Conservation (phyloP, 495 filamentous ascomycete species). For the Elasticomyces elasticus region DNA sequence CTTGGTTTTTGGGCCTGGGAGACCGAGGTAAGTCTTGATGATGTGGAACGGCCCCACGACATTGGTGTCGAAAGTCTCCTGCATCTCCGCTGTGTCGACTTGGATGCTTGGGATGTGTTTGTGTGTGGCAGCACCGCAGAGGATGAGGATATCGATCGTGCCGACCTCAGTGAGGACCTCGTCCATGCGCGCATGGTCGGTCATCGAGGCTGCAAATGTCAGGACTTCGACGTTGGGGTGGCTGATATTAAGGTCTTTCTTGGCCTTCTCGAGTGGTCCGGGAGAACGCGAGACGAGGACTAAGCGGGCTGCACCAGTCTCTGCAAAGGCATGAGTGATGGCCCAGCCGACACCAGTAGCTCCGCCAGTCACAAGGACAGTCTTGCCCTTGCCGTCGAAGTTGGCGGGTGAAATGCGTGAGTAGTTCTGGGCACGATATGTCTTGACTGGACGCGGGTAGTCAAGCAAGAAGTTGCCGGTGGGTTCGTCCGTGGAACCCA, state of each 20-base stretch:
- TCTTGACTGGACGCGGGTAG: neutral
- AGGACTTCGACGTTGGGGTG: neutral
- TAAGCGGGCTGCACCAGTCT: neutral
- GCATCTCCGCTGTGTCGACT: neutral
- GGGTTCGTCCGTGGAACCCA: neutral
- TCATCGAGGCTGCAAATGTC: constrained; percentile 2
- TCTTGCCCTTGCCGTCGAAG: constrained; percentile 1
- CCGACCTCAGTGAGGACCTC: constrained; percentile 3
- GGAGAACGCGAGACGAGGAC: neutral
- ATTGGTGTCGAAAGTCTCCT: neutral
- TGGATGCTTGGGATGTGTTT: neutral
- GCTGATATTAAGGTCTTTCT: neutral
- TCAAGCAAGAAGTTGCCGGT: neutral
- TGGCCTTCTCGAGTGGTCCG: neutral
- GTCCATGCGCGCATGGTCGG: neutral
- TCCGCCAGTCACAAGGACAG: constrained; percentile 2
- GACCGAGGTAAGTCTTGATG: constrained; percentile 2
- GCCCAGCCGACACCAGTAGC: constrained; percentile 7
- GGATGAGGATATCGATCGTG: constrained; percentile 10
- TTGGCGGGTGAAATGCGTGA: neutral
- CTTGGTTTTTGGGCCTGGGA: neutral
- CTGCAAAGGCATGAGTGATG: constrained; percentile 2
- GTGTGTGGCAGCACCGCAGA: neutral
- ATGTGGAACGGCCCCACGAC: neutral
- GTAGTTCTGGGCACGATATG: neutral